Evolutionary conservation across 2,329 filamentous ascomycete species (phyloP), one percentile per base, ranked within the genome.

Genomic region (Fusarium lyarnte): DNA sequence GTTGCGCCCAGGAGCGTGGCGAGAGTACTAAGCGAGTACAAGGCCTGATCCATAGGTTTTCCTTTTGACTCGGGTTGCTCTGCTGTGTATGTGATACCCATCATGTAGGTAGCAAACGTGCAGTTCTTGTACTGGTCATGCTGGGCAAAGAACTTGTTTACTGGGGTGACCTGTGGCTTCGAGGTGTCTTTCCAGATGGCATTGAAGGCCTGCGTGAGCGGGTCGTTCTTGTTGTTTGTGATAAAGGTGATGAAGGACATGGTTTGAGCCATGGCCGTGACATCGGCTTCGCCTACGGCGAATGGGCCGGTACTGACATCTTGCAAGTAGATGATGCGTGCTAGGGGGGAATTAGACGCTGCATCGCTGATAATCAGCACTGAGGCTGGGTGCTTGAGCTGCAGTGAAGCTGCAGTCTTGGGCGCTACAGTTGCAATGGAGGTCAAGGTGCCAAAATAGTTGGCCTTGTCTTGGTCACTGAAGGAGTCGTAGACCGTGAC

Each of bases 371-470:
- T 3, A 5, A 61, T 57, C 1, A 61, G 31, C 3, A 36, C 31
- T 2, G 58, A 61, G 5, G 25, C 10, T 17, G 31, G 21, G 25
- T 57, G 58, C 7, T 23, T 43, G 25, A 61, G 49, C 3, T 61
- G 13, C 2, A 61, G 31, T 25, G 38, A 21, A 11, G 49, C 17
- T 27, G 31, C 57, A 5, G 31, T 14, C 2, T 61, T 57, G 5
- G 58, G 2, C 1, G 58, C 39, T 14, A 57, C 49, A 5, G 39
- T 57, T 8, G 12, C 31, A 31, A 61, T n/a, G 5, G 6, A 19
- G 21, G 58, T 61, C 19, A 61, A 43, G 12, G 38, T 61, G 7
- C 58, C 58, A 19, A 61, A 61, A 25, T 61, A 61, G 21, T 61
- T 61, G 25, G 19, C 36, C 17, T 36, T 61, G 25, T 61, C 58